phyloP scores from a whole-genome alignment of 495 filamentous ascomycete genomes.

The Penicillium riverlandense region DNA sequence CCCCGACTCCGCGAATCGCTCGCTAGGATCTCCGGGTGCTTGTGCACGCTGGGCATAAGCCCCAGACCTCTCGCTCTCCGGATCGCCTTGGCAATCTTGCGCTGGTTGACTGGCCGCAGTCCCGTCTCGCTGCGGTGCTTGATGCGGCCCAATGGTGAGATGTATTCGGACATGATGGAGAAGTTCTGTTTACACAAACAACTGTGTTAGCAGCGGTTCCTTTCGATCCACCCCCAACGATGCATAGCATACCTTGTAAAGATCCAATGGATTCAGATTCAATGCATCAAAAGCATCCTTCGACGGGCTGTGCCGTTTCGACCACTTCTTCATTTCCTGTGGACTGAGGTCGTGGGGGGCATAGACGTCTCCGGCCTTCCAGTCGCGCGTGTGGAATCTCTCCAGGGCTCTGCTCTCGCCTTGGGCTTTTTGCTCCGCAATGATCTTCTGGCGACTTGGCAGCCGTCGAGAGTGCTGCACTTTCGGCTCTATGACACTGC shows the following conservation, averaged over 20 bases:
- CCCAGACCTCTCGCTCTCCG: conserved; percentile 81
- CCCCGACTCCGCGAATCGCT: conserved; percentile 20
- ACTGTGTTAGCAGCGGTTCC: conserved; percentile 2
- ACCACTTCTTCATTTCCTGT: conserved; percentile 66
- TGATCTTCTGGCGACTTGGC: conserved; percentile 27
- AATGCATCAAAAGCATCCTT: conserved; percentile 74
- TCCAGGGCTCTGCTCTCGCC: conserved; percentile 31
- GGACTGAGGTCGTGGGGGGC: conserved; percentile 79
- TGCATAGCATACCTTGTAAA: conserved; percentile 65
- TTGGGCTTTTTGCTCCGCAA: conserved; percentile 33
- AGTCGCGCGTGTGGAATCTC: conserved; percentile 45
- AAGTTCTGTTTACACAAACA: conserved; percentile 61
- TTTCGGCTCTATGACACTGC: conserved; percentile 8
- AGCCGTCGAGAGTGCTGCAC: conserved; percentile 15
- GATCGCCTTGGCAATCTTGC: conserved; percentile 87
- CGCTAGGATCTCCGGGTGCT: conserved; percentile 80
- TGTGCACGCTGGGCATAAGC: conserved; percentile 85
- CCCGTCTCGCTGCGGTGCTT: conserved; percentile 67
- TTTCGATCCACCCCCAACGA: neutral
- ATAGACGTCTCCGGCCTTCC: conserved; percentile 74
- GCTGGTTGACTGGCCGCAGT: conserved; percentile 80
- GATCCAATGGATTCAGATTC: conserved; percentile 70
- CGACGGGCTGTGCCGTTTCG: conserved; percentile 36
- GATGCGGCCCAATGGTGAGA: conserved; percentile 79
- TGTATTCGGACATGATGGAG: conserved; percentile 83